A percentile compares a stretch with the other conserved stretches of the same genome.
Conservation (phyloP, 208 protist species). For the Leishmania aethiopica region DNA sequence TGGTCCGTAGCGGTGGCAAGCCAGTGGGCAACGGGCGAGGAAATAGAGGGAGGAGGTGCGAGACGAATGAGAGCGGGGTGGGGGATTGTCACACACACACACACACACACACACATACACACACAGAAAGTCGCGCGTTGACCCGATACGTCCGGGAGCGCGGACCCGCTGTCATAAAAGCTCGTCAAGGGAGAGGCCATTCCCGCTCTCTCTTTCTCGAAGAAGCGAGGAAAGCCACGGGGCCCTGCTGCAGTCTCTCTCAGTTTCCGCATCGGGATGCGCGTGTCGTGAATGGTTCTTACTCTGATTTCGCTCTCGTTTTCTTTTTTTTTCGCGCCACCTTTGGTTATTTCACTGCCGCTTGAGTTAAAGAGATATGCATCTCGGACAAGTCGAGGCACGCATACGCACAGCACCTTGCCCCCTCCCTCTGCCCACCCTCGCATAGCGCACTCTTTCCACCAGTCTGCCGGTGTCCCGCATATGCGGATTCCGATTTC, state of each 20-base stretch:
- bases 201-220: not conserved
- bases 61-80: not conserved
- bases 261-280: not conserved
- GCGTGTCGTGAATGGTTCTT: not conserved
- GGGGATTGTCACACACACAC: not conserved
- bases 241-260: not conserved
- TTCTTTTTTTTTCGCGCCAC: not conserved
- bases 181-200: not conserved
- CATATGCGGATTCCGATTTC: not conserved
- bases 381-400: not conserved
- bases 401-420: not conserved
- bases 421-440: not conserved
- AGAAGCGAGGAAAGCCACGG: not conserved
- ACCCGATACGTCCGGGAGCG: not conserved
- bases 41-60: not conserved
- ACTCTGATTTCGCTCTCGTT: not conserved
- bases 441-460: not conserved
- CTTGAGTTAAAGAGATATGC: not conserved
- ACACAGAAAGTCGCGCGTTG: not conserved
- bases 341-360: not conserved
- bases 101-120: not conserved
- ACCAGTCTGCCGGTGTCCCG: not conserved
- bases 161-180: not conserved
- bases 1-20: not conserved
- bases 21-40: not conserved